Evolutionary conservation across 805 yeast genomes (phyloP).

Genomic region (Lipomyces orientalis): DNA sequence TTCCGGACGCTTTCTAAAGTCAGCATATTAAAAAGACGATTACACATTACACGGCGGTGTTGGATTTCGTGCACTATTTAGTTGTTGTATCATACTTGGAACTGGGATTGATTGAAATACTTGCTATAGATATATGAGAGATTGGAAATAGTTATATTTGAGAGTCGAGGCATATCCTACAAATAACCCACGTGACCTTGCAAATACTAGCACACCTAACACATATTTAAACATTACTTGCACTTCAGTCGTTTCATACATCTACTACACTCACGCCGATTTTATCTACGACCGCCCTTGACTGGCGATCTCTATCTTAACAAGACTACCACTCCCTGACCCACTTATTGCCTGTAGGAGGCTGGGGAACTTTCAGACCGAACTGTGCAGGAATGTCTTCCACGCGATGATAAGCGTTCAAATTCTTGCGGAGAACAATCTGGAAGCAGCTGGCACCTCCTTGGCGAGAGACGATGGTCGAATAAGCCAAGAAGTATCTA

Average conservation of each 20-base stretch:
- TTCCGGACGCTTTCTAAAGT: constrained; percentile 60
- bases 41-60: neutral
- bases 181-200: neutral
- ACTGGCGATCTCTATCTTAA: neutral
- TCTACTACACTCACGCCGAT: neutral
- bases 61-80: neutral
- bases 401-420: constrained; percentile 82
- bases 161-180: neutral
- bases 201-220: neutral
- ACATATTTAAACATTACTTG: neutral
- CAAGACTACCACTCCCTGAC: constrained; percentile 8
- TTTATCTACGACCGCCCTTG: neutral
- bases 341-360: constrained; percentile 39
- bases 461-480: constrained; percentile 87
- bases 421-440: constrained; percentile 86
- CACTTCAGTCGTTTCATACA: neutral
- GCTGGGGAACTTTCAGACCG: constrained; percentile 61
- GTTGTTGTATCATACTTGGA: neutral
- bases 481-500: constrained; percentile 72
- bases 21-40: neutral
- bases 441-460: constrained; percentile 93
- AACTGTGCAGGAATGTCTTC: constrained; percentile 79
- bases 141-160: neutral
- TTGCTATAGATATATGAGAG: neutral
- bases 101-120: neutral